phyloP scores from a whole-genome alignment of 441 rosid genomes.

The Eutrema salsugineum region DNA sequence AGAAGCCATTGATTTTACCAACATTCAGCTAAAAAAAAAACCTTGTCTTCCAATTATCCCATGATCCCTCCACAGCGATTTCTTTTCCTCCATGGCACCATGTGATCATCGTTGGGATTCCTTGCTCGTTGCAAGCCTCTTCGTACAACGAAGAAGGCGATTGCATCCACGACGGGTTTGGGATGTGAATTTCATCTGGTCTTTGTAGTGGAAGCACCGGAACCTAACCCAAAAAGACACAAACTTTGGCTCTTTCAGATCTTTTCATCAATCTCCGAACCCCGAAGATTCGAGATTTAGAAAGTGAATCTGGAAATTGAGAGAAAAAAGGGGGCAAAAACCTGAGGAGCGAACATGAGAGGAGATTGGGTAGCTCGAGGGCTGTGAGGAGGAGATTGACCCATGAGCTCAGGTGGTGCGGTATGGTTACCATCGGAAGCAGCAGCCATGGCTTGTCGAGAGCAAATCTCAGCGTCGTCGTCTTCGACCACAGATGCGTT shows the following conservation, averaged over 20 bases:
- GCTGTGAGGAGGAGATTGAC: slow-evolving; percentile 91
- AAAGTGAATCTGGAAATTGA: slow-evolving; percentile 6
- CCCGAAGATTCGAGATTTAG: not conserved
- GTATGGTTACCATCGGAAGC: slow-evolving; percentile 35
- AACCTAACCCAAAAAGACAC: slow-evolving; percentile 36
- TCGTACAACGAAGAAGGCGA: slow-evolving; percentile 43
- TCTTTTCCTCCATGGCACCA: slow-evolving; percentile 89
- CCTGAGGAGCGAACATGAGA: slow-evolving; percentile 97
- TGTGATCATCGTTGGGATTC: slow-evolving; percentile 91
- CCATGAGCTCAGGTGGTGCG: slow-evolving; percentile 53
- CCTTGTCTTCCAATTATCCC: slow-evolving; percentile 96
- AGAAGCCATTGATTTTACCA: not conserved
- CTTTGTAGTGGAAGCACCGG: slow-evolving; percentile 87
- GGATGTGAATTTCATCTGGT: slow-evolving; percentile 82
- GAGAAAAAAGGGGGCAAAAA: slow-evolving; percentile 5
- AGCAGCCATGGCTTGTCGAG: slow-evolving; percentile 41
- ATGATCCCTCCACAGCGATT: slow-evolving; percentile 90
- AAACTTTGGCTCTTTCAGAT: slow-evolving; percentile 1
- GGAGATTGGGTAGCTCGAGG: slow-evolving; percentile 85
- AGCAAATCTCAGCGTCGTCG: slow-evolving; percentile 37
- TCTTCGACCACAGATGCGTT: slow-evolving; percentile 52
- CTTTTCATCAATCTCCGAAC: not conserved
- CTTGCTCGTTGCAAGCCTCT: slow-evolving; percentile 62
- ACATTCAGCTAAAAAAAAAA: slow-evolving; percentile 30
- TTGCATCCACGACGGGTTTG: slow-evolving; percentile 64